Conservation (phyloP, 495 filamentous ascomycete genomes). For the Podospora pseudoanserina region DNA sequence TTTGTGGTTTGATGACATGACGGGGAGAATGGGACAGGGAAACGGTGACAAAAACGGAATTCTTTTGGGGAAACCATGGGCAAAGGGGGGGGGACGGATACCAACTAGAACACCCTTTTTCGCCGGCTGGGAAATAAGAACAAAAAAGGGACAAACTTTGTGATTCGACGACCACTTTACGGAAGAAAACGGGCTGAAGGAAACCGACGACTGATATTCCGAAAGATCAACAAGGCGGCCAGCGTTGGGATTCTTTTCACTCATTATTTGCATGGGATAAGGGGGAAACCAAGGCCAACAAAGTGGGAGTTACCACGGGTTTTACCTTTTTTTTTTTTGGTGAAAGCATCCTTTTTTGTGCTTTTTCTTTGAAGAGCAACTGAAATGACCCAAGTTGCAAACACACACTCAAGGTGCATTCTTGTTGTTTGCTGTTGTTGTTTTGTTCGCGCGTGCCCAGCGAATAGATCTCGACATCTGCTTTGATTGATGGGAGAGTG, state of each 20-base stretch:
- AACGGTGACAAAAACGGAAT: neutral
- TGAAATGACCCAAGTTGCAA: neutral
- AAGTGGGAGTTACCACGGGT: neutral
- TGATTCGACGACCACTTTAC: neutral
- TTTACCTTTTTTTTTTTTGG: neutral
- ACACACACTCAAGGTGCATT: neutral
- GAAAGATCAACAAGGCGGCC: neutral
- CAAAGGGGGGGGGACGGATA: neutral
- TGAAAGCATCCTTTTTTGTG: neutral
- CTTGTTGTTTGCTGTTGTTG: neutral
- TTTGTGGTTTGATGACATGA: neutral
- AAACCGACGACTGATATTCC: neutral
- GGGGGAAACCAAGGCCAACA: neutral
- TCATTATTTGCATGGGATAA: neutral
- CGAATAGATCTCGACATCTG: neutral
- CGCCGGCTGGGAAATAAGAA: neutral
- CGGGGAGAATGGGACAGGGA: slow-evolving; percentile 5
- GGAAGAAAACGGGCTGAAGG: neutral
- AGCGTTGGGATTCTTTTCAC: neutral
- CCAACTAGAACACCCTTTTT: neutral
- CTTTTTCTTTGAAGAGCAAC: neutral
- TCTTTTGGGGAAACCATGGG: neutral
- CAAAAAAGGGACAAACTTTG: neutral
- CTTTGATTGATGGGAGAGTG: neutral
- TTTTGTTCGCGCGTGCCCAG: neutral